Conservation (phyloP, 208 protist species). For the Trichomonas vaginalis region DNA sequence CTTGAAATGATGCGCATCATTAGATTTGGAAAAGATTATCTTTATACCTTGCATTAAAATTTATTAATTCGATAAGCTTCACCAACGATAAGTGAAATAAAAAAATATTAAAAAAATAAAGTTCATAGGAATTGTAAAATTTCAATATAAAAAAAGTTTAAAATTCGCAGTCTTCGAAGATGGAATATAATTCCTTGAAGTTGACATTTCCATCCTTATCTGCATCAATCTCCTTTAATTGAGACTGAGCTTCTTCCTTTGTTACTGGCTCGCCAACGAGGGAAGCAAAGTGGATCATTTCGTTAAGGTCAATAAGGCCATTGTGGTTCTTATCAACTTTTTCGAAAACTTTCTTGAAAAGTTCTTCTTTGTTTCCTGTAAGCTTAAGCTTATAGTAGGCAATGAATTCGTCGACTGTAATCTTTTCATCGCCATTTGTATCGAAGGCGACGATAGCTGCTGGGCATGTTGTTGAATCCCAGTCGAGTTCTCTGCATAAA, state of each 20-base stretch:
- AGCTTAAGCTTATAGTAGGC: neutral
- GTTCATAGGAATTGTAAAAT: too few species aligned
- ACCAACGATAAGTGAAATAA: too few species aligned
- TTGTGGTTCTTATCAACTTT: neutral
- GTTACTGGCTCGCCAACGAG: neutral
- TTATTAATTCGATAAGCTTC: too few species aligned
- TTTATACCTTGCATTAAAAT: too few species aligned
- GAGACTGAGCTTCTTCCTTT: neutral
- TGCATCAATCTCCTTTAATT: neutral
- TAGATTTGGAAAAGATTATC: too few species aligned
- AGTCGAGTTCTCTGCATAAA: neutral
- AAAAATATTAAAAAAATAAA: too few species aligned
- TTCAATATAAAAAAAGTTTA: too few species aligned
- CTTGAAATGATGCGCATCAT: too few species aligned
- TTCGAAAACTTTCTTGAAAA: neutral
- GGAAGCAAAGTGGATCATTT: neutral
- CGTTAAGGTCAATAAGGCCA: neutral
- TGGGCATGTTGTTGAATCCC: neutral
- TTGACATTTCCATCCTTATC: neutral
- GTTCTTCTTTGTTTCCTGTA: neutral
- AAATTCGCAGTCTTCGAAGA: neutral
- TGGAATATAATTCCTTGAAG: neutral
- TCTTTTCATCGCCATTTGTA: neutral
- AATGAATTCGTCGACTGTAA: neutral
- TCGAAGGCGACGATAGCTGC: neutral